Percentiles rank a stretch among this genome's conserved stretches.
Conservation (phyloP, 2,329 filamentous ascomycete genomes). For the Hypocrella siamensis region DNA sequence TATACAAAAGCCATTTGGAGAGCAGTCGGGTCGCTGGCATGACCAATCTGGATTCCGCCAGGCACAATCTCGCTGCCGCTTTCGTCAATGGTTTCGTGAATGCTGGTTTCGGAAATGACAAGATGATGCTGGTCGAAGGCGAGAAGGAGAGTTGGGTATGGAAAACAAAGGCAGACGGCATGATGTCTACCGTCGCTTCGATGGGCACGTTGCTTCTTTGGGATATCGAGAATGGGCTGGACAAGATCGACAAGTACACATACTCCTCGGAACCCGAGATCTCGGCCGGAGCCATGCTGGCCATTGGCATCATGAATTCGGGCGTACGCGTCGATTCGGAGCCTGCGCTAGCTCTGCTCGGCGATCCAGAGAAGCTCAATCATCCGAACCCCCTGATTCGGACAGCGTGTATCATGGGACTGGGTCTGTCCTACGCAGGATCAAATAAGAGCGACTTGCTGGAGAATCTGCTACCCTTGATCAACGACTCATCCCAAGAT, state of each 20-base stretch:
- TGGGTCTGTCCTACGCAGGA: slow-evolving; percentile 86
- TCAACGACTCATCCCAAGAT: slow-evolving; percentile 66
- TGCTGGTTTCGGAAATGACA: slow-evolving; percentile 86
- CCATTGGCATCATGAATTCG: slow-evolving; percentile 90
- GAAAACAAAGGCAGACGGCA: slow-evolving; percentile 98
- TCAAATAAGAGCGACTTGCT: slow-evolving; percentile 85
- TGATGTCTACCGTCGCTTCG: slow-evolving; percentile 91
- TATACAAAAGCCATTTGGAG: slow-evolving; percentile 98
- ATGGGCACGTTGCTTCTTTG: slow-evolving; percentile 82
- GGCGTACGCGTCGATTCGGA: slow-evolving; percentile 83
- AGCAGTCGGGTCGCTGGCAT: slow-evolving; percentile 83
- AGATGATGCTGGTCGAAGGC: slow-evolving; percentile 88
- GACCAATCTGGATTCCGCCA: slow-evolving; percentile 87
- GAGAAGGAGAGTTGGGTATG: slow-evolving; percentile 92
- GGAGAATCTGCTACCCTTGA: slow-evolving; percentile 71
- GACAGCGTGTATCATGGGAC: slow-evolving; percentile 84
- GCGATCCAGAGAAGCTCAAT: slow-evolving; percentile 64
- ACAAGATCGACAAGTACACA: slow-evolving; percentile 90
- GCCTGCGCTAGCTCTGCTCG: slow-evolving; percentile 73
- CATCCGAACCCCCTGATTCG: slow-evolving; percentile 64
- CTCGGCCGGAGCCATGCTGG: slow-evolving; percentile 79
- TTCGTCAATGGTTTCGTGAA: slow-evolving; percentile 98
- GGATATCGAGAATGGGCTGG: slow-evolving; percentile 83
- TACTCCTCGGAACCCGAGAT: slow-evolving; percentile 68
- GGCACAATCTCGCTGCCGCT: slow-evolving; percentile 86